These are phyloP conservation scores for Camellia lanceoleosa DNA, from an alignment of 148 eudicot species.

Conservation along the genomic window DNA sequence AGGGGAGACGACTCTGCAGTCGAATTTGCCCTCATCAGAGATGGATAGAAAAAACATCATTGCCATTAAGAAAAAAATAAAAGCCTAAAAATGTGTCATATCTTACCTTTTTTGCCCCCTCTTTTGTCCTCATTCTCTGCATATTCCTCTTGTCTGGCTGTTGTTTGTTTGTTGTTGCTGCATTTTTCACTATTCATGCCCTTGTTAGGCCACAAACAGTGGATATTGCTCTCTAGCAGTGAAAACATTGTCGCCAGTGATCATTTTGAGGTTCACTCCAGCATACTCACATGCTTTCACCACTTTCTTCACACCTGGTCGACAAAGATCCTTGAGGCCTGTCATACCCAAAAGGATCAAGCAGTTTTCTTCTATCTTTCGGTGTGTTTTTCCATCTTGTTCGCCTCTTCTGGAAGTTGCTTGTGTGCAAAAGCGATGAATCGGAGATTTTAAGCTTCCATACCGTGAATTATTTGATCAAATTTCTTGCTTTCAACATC, in stretches of 20 bases:
- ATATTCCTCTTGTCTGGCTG: no score
- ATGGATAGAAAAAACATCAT: no score
- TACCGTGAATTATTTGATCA: constrained; percentile 14
- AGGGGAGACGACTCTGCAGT: no score
- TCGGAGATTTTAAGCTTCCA: constrained; percentile 16
- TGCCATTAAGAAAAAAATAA: no score
- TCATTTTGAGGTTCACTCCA: constrained; percentile 30
- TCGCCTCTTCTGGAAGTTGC: not conserved
- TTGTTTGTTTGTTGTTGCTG: no score
- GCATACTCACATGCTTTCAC: constrained; percentile 29
- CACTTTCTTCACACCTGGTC: constrained; percentile 33
- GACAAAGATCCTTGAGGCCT: constrained; percentile 33
- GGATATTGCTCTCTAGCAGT: constrained; percentile 34
- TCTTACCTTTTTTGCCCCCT: no score
- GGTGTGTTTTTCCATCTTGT: not conserved
- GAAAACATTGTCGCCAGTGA: constrained; percentile 37
- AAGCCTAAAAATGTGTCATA: no score
- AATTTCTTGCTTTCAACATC: constrained; percentile 3
- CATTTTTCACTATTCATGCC: constrained; percentile 5
- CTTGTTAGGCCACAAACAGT: constrained; percentile 11
- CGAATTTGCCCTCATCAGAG: no score
- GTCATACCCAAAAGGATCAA: not conserved
- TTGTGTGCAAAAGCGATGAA: constrained; percentile 26
- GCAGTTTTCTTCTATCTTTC: constrained; percentile 17
- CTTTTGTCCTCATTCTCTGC: no score